Base-by-base conservation (phyloP, 306 rosid species). In the Sechiopsis laciniata region DNA sequence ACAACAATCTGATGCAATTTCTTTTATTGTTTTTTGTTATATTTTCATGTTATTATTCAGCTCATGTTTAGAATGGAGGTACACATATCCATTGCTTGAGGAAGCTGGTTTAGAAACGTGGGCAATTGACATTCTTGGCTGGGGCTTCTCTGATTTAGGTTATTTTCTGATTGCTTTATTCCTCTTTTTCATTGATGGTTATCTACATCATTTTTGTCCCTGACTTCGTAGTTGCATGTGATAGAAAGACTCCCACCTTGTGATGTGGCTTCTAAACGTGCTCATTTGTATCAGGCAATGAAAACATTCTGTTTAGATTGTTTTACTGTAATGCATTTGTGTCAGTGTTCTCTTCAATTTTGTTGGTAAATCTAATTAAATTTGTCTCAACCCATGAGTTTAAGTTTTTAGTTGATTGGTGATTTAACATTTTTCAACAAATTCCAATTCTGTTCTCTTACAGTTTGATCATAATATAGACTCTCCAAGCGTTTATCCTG, bases 131-230 rank as follows among this genome's bases (percentile, higher is more conserved):
- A 88, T 89, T 80, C 97, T 94, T 83, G 98, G 98, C 68, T 94
- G 98, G 98, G 97, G 98, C 68, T 94, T 94, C 88, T 90, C 90
- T 79, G 95, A 90, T 87, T 82, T 94, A 86, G 97, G 97, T 94
- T 50, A 76, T 82, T 77, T 42, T 42, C 48, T 74, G 40, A 55
- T 70, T 70, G 24, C 67, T 76, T 76, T 56, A 0, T 71, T 21
- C 62, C 13, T 60, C 46, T 8, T 17, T 53, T 54, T 37, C 15
- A 12, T 51, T 69, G 66, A 62, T 52, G 16, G n/a, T 19, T 40
- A 3, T 54, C 1, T 29, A 55, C 12, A 12, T 45, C 2, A 9
- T 12, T 52, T 48, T 32, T 65, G 24, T 80, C 20, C 26, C 72
- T 51, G 64, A 24, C 17, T 60, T 73, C 26, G 56, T 72, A 63